Conservation (phyloP, 371 early-diverging fungal species). For the Cokeromyces recurvatus region DNA sequence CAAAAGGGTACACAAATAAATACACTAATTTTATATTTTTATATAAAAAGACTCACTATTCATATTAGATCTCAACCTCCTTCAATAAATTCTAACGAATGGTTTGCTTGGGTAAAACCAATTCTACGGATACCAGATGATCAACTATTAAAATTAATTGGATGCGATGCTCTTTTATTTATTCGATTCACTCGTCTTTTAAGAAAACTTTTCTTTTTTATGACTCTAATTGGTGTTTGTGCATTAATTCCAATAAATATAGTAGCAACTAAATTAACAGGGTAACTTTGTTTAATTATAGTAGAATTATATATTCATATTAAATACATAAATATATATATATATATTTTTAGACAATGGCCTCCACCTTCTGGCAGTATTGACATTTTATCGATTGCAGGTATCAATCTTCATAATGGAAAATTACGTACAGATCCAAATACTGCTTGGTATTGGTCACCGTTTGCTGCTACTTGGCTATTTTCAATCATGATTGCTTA, state of each 20-base stretch:
- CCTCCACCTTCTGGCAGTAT: slow-evolving; percentile 34
- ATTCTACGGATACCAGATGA: slow-evolving; percentile 55
- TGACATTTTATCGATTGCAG: slow-evolving; percentile 33
- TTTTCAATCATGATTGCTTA: slow-evolving; percentile 52
- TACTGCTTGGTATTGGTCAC: slow-evolving; percentile 59
- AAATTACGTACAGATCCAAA: slow-evolving; percentile 17
- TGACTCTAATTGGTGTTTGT: slow-evolving; percentile 57
- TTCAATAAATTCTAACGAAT: slow-evolving; percentile 42
- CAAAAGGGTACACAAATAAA: slow-evolving; percentile 27
- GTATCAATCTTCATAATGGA: slow-evolving; percentile 29
- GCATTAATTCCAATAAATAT: slow-evolving; percentile 61
- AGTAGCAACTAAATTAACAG: slow-evolving; percentile 41
- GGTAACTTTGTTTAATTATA: slow-evolving; percentile 14
- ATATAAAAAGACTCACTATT: neutral
- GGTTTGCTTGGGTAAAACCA: slow-evolving; percentile 66
- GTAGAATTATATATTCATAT: no score
- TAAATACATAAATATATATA: no score
- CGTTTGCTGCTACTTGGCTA: slow-evolving; percentile 58
- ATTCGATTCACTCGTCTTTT: slow-evolving; percentile 67
- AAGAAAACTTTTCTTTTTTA: slow-evolving; percentile 47
- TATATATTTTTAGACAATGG: slow-evolving; percentile 48
- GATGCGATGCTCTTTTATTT: slow-evolving; percentile 76
- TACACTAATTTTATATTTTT: neutral
- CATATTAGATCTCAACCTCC: slow-evolving; percentile 61
- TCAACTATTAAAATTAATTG: slow-evolving; percentile 59